These are phyloP conservation scores for Apophysomyces trapeziformis DNA, from an alignment of 371 early-diverging fungal genomes.

Conservation along the genomic window DNA sequence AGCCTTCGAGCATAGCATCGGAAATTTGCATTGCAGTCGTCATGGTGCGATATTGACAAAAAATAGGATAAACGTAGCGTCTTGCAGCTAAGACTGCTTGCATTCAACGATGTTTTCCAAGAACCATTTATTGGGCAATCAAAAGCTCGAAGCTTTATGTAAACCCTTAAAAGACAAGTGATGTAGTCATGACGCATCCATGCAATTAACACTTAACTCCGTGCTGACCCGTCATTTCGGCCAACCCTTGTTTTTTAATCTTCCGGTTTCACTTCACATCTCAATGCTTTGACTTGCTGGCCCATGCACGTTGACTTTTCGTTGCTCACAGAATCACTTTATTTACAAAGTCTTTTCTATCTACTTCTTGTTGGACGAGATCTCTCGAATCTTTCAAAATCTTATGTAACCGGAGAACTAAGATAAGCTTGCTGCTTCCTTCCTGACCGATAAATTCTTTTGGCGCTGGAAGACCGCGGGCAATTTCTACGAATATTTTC, in stretches of 20 bases:
- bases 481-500: constrained; percentile 30
- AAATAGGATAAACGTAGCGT: not conserved
- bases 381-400: constrained; percentile 38
- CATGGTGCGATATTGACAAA: not conserved
- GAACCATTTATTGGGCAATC: too few species aligned
- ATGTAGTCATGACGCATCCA: constrained; percentile 3
- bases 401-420: constrained; percentile 46
- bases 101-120: not conserved
- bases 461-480: constrained; percentile 42
- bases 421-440: constrained; percentile 43
- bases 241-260: not conserved
- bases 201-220: too few species aligned
- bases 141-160: too few species aligned
- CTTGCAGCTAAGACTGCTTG: not conserved
- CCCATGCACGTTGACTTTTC: not conserved
- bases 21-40: constrained; percentile 26
- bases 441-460: constrained; percentile 48
- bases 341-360: constrained; percentile 38
- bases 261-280: not conserved
- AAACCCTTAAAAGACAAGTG: not conserved
- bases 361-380: constrained; percentile 33
- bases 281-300: not conserved
- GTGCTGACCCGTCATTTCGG: too few species aligned
- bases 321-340: constrained; percentile 30
- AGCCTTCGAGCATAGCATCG: constrained; percentile 25